Evolutionary conservation across 73 alveolate species (phyloP).

Genomic region (Paramecium pentaurelia): DNA sequence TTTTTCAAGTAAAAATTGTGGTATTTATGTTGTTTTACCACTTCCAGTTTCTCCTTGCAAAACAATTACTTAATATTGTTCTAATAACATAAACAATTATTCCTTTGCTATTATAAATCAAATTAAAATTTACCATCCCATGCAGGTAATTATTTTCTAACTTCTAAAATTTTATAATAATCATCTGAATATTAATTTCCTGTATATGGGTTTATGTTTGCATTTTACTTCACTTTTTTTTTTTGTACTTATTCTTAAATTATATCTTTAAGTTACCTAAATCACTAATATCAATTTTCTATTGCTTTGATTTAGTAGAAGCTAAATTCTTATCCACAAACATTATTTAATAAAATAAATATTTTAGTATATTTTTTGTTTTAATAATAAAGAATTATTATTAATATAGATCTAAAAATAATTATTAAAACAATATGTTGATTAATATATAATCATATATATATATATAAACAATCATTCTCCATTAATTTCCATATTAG

Average conservation of each 20-base stretch:
- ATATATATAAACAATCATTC: not conserved
- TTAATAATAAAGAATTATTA: not conserved
- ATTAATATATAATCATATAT: not conserved
- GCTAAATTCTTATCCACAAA: constrained; percentile 18
- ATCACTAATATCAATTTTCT: not conserved
- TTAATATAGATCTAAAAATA: too few relatives aligned
- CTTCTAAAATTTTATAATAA: constrained; percentile 76
- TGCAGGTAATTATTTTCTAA: constrained; percentile 93
- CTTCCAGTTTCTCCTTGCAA: constrained; percentile 99
- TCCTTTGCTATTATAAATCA: constrained; percentile 65
- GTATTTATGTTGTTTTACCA: constrained; percentile 98
- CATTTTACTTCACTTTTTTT: not conserved
- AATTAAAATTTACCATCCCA: constrained; percentile 69
- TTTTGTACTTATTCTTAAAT: not conserved
- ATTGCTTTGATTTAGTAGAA: not conserved
- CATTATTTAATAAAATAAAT: not conserved
- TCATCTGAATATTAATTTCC: constrained; percentile 68
- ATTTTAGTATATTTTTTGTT: not conserved
- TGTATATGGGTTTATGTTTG: constrained; percentile 47
- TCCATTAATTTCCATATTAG: not conserved
- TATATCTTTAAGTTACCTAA: not conserved
- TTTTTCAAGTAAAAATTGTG: constrained; percentile 89
- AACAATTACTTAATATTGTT: constrained; percentile 84
- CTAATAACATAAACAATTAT: constrained; percentile 79
- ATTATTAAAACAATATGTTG: too few relatives aligned